A percentile compares a stretch with the other conserved stretches of the same genome.
phyloP scores from a whole-genome alignment of 345 rosid genomes.

The Pelargonium nanum region DNA sequence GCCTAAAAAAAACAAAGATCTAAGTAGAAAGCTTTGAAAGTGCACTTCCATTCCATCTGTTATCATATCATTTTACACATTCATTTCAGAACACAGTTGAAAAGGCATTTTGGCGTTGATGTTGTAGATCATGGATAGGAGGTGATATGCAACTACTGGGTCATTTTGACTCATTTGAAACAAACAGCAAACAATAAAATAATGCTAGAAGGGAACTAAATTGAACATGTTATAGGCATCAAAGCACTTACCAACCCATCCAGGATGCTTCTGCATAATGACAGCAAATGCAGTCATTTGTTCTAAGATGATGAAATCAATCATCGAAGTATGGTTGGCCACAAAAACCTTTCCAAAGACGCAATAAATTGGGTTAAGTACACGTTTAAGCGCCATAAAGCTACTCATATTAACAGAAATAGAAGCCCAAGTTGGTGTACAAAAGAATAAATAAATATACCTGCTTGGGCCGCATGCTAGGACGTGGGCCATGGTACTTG shows the following conservation, averaged over 20 bases:
- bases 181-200: not conserved
- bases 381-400: not conserved
- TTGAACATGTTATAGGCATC: too few species aligned
- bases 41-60: too few species aligned
- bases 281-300: constrained; percentile 99
- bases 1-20: too few species aligned
- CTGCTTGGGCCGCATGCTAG: constrained; percentile 95
- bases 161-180: too few species aligned
- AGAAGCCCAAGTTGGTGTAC: constrained; percentile 4
- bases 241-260: constrained; percentile 97
- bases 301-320: constrained; percentile 87
- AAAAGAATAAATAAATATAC: constrained; percentile 19
- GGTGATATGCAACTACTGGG: too few species aligned
- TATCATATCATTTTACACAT: too few species aligned
- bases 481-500: constrained; percentile 93
- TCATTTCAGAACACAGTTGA: too few species aligned
- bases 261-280: constrained; percentile 99
- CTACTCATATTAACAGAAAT: not conserved
- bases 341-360: constrained; percentile 75
- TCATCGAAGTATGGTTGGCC: constrained; percentile 99
- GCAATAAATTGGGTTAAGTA: constrained; percentile 7
- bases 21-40: too few species aligned
- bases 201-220: constrained; percentile 2
- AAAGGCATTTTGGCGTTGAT: too few species aligned
- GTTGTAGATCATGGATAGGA: too few species aligned